Evolutionary conservation across 2,329 filamentous ascomycete genomes (phyloP).

Genomic region (Blastomyces silverae): DNA sequence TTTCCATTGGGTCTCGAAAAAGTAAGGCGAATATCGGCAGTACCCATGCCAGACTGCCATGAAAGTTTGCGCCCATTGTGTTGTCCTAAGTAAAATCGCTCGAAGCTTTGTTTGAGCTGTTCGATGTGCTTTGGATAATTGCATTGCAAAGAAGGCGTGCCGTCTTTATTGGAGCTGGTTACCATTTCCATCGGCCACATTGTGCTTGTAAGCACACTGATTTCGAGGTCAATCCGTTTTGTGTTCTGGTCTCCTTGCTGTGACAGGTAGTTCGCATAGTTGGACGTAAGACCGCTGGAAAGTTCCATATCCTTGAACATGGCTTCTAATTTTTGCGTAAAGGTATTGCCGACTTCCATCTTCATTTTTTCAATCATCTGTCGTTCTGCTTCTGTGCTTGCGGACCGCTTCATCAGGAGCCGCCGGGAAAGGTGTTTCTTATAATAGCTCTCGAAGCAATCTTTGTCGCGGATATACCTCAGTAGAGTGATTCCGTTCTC

Average conservation of each 20-base stretch:
- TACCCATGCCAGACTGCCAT: slow-evolving; percentile 72
- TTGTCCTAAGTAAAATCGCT: slow-evolving; percentile 78
- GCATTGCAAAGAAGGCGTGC: slow-evolving; percentile 46
- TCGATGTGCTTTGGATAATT: slow-evolving; percentile 70
- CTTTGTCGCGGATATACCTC: slow-evolving; percentile 83
- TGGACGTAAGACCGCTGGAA: slow-evolving; percentile 71
- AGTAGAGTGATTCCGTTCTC: slow-evolving; percentile 86
- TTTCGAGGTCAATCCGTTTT: slow-evolving; percentile 67
- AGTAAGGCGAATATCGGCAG: slow-evolving; percentile 76
- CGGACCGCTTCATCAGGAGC: slow-evolving; percentile 78
- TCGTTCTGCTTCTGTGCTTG: slow-evolving; percentile 87
- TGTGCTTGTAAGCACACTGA: slow-evolving; percentile 84
- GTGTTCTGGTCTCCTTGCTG: slow-evolving; percentile 51
- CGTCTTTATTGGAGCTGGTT: slow-evolving; percentile 51
- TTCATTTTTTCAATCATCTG: slow-evolving; percentile 97
- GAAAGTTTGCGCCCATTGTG: slow-evolving; percentile 83
- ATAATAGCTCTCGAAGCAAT: slow-evolving; percentile 95
- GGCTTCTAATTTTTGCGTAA: slow-evolving; percentile 85
- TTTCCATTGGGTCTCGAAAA: slow-evolving; percentile 67
- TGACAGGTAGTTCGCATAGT: slow-evolving; percentile 65
- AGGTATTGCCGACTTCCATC: slow-evolving; percentile 87
- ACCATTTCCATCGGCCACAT: slow-evolving; percentile 93
- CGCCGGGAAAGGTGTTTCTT: slow-evolving; percentile 91
- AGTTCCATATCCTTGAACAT: slow-evolving; percentile 97
- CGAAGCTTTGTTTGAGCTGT: slow-evolving; percentile 73